Base-by-base conservation (phyloP, 345 rosid genomes). In the Dipteronia sinensis region DNA sequence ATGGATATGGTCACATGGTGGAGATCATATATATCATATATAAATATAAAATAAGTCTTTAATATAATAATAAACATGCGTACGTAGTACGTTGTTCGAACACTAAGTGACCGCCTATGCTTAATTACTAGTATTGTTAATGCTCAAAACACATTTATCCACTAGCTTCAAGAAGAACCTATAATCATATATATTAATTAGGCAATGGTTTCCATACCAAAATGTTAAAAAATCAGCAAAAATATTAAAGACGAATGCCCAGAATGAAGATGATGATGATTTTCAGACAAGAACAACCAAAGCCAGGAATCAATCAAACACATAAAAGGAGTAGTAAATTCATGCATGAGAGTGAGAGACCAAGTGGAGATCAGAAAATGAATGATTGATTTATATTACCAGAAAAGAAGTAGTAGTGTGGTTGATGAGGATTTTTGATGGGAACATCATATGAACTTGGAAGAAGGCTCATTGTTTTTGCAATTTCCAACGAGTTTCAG, bases 61-160 rank as follows among this genome's bases (percentile, higher is more conserved):
- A 9, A 9, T 42, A 42, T 11, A 1, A 10, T 3, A 58, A 20
- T 1, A 7, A 34, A 16, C 9, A 51, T 55, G 47, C 73, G n/a
- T n/a, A n/a, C n/a, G n/a, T n/a, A n/a, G 20, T 74, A 82, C 87
- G 74, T 47, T 40, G 85, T 83, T 77, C 12, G 82, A 75, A 85
- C 53, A 1, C 73, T 31, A 7, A 82, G 64, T 64, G 81, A 27
- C 64, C 66, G 58, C 47, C 49, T 78, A 64, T 16, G 25, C 6
- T n/a, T 29, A 3, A 61, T 15, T 31, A 66, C 47, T 23, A 27
- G 65, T 31, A 31, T 31, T 31, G 34, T 31, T 31, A 31, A 31
- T 17, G 49, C 40, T 34, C 25, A 67, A 44, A 20, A 58, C 46
- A 20, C 76, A 67, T 56, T n/a, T 72, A 23, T 80, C 77, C 59